Evolutionary conservation across 2,329 filamentous ascomycete genomes (phyloP), one percentile per base, ranked within the genome.

Genomic region (Colletotrichum acutatum): DNA sequence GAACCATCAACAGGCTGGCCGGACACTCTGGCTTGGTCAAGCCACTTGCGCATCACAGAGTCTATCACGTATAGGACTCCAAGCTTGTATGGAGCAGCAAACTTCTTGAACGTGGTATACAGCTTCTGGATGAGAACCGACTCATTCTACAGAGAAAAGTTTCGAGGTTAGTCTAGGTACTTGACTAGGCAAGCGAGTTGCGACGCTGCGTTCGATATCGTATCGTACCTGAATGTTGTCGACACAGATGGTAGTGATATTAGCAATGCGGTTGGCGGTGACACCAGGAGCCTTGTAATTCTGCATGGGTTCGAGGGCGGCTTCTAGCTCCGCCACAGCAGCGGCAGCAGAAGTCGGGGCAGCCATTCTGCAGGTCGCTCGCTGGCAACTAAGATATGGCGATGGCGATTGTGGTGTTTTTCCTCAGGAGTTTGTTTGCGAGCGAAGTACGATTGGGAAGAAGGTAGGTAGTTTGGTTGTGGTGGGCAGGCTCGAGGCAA

Each of bases 31-130:
- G 97, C 96, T 85, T 95, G 94, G 84, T 98, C 96, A 87, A 98
- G 92, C 96, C 97, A 99, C 87, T 97, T 96, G 85, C 97, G 95
- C 84, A 95, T 96, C 90, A 99, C 95, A 88, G 96, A 98, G 90
- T 99, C 97, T 95, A 99, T 94, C 86, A 98, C 95, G 92, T 99
- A 99, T 86, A 99, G 92, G 81, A 98, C 95, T 86, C 97, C 97
- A 84, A 99, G 90, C 86, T 99, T 99, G 90, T 99, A 96, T 82
- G 95, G 97, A 82, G 91, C 91, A 74, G 95, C 94, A 77, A 95
- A 93, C 85, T 97, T 97, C 85, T 97, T 98, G 89, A 98, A 97
- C 81, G 98, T 95, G 77, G 95, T 97, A 86, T 94, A 98, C 80
- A 99, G 93, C 83, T 97, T 98, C 83, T 98, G 95, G 79, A 98